Base-by-base conservation (phyloP, 495 filamentous ascomycete genomes). In the Penicillium malachiteum region DNA sequence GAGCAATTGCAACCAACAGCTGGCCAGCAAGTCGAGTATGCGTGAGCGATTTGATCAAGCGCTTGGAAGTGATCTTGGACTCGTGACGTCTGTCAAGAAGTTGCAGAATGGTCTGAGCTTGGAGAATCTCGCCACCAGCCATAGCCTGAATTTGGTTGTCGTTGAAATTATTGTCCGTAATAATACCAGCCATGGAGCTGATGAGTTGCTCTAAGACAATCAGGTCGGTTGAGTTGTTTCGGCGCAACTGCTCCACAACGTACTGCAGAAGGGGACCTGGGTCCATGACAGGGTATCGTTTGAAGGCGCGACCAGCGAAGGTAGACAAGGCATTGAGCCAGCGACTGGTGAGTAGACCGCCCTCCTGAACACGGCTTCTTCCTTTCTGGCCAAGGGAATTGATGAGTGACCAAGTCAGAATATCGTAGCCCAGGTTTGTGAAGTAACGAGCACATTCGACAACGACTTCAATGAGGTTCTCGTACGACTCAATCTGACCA, bases 361-460 rank as follows among this genome's bases (percentile, higher is more conserved):
- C 87, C 48, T 85, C 85, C 63, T 95, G 91, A 0, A 89, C 87
- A 51, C 91, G 82, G 55, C 87, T 88, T 60, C 90, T 79, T 56
- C 85, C 82, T 63, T 89, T 81, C 53, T 87, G 85, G 48, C 90
- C 86, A 40, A 93, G 78, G 0, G 87, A 84, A 63, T 84, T 91
- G 68, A 96, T 78, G n/a, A 95, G 78, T 38, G 84, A 84, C 89
- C 92, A 96, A 32, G 90, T 89, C 50, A 97, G 79, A 39, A 97
- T 88, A 67, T 99, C 95, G 64, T 96, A 96, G 1, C 86, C 93
- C 30, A 97, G 80, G 50, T 88, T 84, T 1, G 93, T 96, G 64
- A 97, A 96, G 62, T 96, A 96, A 58, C 89, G 87, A 32, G 88
- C 91, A 63, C 91, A 96, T 66, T 96, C 90, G 31, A 97, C 91